Base-by-base conservation (phyloP, 768 basidiomycete genomes). In the Mycena capillaripes region DNA sequence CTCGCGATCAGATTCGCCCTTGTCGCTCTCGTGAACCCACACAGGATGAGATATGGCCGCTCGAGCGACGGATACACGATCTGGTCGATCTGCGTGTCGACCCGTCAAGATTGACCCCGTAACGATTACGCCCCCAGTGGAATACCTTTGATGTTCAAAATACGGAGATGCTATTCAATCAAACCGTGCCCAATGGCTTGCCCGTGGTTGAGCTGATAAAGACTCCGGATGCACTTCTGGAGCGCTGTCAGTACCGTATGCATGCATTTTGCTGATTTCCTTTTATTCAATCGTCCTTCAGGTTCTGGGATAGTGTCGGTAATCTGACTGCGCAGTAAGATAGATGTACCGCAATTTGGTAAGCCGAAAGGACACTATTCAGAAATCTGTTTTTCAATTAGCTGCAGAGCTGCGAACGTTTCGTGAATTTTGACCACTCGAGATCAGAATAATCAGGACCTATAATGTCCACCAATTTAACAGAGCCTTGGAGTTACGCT, bases 251-350 rank as follows among this genome's bases (percentile, higher is more conserved):
- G 66, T 64, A 36, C 14, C n/a, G 71, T 69, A 11, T 29, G 21
- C 27, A 25, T 34, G 11, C 8, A 53, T 34, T 4, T 11, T 56
- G 10, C 2, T 23, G 29, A 4, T n/a, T 17, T n/a, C n/a, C n/a
- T 1, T 21, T 44, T 42, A 0, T 23, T 52, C 2, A 32, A 10
- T 16, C 6, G 25, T 50, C 12, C 40, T 32, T 40, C 32, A 75
- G 73, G 48, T 75, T 75, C 61, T 75, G 73, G 73, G 30, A 71
- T 3, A 70, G 70, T 42, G 73, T 75, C 16, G 70, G 69, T 9
- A 62, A 57, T 53, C 57, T 71, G 9, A 75, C 70, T 38, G 73
- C 52, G 1, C 73, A 75, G 66, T 74, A 29, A 66, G n/a, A n/a
- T n/a, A n/a, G n/a, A n/a, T n/a, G n/a, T n/a, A n/a, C n/a, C n/a